phyloP scores from a whole-genome alignment of 192 early-diverging fungal species.

The Mortierella alpina region DNA sequence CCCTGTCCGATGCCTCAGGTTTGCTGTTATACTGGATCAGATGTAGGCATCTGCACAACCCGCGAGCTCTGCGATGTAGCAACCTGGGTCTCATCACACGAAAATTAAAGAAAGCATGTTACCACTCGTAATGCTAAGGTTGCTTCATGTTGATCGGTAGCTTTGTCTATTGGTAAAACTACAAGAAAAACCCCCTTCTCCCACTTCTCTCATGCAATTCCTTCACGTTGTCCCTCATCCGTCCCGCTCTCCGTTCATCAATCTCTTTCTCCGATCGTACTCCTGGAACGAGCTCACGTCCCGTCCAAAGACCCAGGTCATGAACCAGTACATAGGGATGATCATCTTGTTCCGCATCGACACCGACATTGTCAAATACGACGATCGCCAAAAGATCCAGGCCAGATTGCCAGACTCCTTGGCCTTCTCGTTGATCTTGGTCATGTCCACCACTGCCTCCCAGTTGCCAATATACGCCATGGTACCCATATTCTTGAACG shows the following conservation, averaged over 20 bases:
- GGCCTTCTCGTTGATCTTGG: conserved; percentile 58
- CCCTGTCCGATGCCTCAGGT: no score
- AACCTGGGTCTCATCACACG: no score
- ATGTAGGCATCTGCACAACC: no score
- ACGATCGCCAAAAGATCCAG: conserved; percentile 79
- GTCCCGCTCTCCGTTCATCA: conserved; percentile 28
- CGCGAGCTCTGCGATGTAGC: no score
- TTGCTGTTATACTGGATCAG: no score
- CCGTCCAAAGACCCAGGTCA: conserved; percentile 60
- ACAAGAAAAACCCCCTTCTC: not conserved
- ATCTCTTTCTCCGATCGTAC: conserved; percentile 42
- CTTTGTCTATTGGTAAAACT: not conserved
- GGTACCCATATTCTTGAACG: conserved; percentile 69
- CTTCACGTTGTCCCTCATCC: not conserved
- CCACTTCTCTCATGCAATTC: not conserved
- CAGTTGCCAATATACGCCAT: conserved; percentile 78
- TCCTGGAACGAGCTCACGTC: conserved; percentile 55
- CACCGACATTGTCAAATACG: conserved; percentile 78
- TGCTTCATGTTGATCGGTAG: not conserved
- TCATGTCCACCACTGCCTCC: conserved; percentile 70
- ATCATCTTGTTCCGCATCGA: conserved; percentile 76
- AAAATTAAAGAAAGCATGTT: no score
- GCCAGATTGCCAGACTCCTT: conserved; percentile 63
- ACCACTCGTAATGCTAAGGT: not conserved
- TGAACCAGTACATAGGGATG: conserved; percentile 78